A percentile compares a stretch with the other conserved stretches of the same genome.
Evolutionary conservation across 768 basidiomycete species (phyloP).

Genomic region (Boletus bicolor): DNA sequence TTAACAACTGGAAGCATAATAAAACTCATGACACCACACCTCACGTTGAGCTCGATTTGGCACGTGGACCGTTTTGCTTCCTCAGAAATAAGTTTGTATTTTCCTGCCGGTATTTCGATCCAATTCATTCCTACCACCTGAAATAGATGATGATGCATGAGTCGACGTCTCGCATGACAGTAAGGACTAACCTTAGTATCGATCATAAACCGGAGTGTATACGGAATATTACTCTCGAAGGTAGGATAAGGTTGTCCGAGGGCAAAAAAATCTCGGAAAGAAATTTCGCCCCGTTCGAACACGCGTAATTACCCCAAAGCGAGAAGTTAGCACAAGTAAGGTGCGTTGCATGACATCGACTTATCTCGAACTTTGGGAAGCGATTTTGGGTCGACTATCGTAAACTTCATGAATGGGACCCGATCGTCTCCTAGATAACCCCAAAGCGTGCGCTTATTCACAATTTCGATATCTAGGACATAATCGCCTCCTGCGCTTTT

Average conservation of each 20-base stretch:
- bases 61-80: constrained; percentile 71
- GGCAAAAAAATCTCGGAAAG: constrained; percentile 59
- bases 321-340: constrained; percentile 13
- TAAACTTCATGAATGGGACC: constrained; percentile 83
- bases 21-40: constrained; percentile 41
- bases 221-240: constrained; percentile 93
- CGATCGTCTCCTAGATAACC: constrained; percentile 83
- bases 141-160: not conserved
- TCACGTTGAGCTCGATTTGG: constrained; percentile 82
- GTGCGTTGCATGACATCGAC: constrained; percentile 33
- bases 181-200: constrained; percentile 72
- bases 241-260: constrained; percentile 53
- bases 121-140: constrained; percentile 99
- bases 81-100: constrained; percentile 62
- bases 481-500: constrained; percentile 30
- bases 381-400: constrained; percentile 63
- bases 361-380: constrained; percentile 91
- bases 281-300: constrained; percentile 74
- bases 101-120: constrained; percentile 87
- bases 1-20: constrained; percentile 4
- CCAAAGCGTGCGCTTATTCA: constrained; percentile 75
- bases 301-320: constrained; percentile 41
- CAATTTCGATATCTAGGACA: constrained; percentile 54
- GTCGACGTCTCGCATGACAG: not conserved
- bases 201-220: constrained; percentile 94